phyloP scores from a whole-genome alignment of 148 eudicot genomes.

The Tetragonia tetragonoides region DNA sequence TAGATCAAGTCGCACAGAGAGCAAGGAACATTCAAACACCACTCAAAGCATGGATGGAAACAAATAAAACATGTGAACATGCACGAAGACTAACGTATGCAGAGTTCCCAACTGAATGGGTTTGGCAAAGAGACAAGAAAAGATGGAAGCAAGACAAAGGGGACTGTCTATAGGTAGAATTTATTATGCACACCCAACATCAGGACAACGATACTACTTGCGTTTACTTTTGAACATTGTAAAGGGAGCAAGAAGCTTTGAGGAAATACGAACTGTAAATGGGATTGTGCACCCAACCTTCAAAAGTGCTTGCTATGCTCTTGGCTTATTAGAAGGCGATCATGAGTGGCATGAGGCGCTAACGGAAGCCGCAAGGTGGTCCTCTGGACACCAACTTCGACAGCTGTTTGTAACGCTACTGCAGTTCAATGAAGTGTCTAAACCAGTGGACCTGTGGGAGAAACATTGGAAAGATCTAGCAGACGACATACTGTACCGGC shows the following conservation, averaged over 20 bases:
- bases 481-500: background rate
- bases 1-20: no score
- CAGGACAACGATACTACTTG: background rate
- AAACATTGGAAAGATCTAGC: background rate
- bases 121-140: no score
- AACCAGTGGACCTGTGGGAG: background rate
- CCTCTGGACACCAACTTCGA: background rate
- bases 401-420: background rate
- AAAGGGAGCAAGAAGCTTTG: background rate
- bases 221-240: background rate
- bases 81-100: no score
- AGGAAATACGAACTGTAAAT: background rate
- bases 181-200: background rate
- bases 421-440: background rate
- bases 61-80: no score
- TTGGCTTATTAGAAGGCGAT: background rate
- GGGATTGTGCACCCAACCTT: background rate
- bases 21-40: no score
- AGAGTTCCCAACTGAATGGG: no score
- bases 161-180: background rate
- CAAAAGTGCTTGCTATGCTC: background rate
- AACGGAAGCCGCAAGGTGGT: background rate
- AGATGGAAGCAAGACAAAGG: background rate
- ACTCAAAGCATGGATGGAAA: no score
- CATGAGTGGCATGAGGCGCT: background rate